Base-by-base conservation (phyloP, 345 rosid genomes). In the Linum tenue region DNA sequence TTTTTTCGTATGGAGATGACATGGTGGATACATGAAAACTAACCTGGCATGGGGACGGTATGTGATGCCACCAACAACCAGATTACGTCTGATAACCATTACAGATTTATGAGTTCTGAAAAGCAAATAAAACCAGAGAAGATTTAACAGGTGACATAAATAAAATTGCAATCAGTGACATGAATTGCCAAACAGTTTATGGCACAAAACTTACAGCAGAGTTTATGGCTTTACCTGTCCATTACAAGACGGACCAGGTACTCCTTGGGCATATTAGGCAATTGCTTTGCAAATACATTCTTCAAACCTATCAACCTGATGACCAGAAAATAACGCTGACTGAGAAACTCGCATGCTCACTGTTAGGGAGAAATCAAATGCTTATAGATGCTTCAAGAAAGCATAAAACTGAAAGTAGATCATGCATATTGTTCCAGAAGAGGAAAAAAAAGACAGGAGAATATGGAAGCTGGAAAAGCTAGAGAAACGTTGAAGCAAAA, bases 251-350 rank as follows among this genome's bases (percentile, higher is more conserved):
- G 98, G 67, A 95, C 99, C 67, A 95, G 91, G 69, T 95, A 95
- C 81, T 95, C 99, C 77, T 89, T 95, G 3, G 99, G 99, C 99
- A 95, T 95, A 77, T 95, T 95, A 58, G 99, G 98, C 65, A 95
- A 82, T 71, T 95, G 99, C 78, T 89, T 86, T 55, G 95, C 88
- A 87, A 95, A 91, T 72, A 95, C 91, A 67, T 95, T 95, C 90
- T 95, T 95, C 82, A 95, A 79, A 51, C 97, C 99, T 71, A 95
- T 86, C 89, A 95, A 80, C 91, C 99, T 95, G 75, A 53, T 40
- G 77, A 62, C 70, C 17, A 59, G 68, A 56, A 69, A 59, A 36
- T n/a, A 55, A 42, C 48, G 55, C 48, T 35, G n/a, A 14, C 38
- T 22, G 31, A 22, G 15, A 63, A 48, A 56, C 57, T 4, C 72